phyloP scores from a whole-genome alignment of 768 basidiomycete genomes.

The Podaxis pistillaris region DNA sequence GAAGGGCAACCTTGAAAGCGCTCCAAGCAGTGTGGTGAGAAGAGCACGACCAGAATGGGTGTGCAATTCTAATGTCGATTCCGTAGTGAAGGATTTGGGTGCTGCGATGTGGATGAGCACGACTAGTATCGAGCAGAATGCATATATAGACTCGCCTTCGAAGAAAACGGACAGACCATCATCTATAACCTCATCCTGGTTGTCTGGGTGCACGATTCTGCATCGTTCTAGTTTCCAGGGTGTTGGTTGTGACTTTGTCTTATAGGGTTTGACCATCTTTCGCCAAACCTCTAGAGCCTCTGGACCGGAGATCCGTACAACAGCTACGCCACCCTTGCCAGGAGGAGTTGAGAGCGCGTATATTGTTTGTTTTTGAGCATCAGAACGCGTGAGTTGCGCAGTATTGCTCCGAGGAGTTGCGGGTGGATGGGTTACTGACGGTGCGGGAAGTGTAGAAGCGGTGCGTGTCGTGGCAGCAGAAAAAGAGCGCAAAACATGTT shows the following conservation, averaged over 20 bases:
- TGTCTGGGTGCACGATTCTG: conserved; percentile 60
- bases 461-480: not conserved
- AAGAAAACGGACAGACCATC: conserved; percentile 84
- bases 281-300: conserved; percentile 63
- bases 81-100: conserved; percentile 80
- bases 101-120: conserved; percentile 36
- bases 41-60: conserved; percentile 85
- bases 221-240: conserved; percentile 75
- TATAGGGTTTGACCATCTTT: conserved; percentile 46
- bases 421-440: not conserved
- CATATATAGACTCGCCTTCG: conserved; percentile 45
- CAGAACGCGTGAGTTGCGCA: conserved; percentile 29
- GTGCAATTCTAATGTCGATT: conserved; percentile 82
- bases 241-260: conserved; percentile 32
- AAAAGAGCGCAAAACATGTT: not conserved
- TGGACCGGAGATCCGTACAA: conserved; percentile 82
- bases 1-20: conserved; percentile 58
- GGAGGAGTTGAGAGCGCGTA: conserved; percentile 88
- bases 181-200: conserved; percentile 58
- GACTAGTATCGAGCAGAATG: conserved; percentile 2
- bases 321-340: conserved; percentile 81
- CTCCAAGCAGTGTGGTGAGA: conserved; percentile 63
- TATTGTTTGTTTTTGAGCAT: conserved; percentile 70
- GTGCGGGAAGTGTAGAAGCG: not conserved
- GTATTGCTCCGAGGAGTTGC: not conserved